Conservation (phyloP, 345 rosid genomes). For the Luvunga scandens region DNA sequence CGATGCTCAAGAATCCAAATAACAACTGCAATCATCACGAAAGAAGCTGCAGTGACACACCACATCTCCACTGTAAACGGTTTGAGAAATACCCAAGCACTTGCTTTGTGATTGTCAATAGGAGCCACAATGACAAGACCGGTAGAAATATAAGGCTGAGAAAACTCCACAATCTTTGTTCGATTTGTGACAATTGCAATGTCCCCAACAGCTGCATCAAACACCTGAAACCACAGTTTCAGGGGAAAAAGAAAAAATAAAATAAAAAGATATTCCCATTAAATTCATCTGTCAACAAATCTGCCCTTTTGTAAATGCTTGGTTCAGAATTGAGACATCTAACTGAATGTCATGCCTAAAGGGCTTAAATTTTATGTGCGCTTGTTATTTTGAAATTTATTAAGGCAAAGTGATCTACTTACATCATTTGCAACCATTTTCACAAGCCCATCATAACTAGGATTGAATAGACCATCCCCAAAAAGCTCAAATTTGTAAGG, state of each 20-base stretch:
- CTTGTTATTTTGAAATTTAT: neutral
- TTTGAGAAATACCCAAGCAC: constrained; percentile 69
- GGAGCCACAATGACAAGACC: constrained; percentile 83
- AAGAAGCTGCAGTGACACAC: constrained; percentile 48
- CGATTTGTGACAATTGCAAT: constrained; percentile 60
- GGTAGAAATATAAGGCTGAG: constrained; percentile 63
- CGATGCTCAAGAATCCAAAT: constrained; percentile 88
- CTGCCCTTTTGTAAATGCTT: neutral
- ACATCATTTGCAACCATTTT: constrained; percentile 56
- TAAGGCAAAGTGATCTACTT: constrained; percentile 31
- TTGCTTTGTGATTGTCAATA: constrained; percentile 22
- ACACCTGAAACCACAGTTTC: constrained; percentile 40
- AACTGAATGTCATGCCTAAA: constrained; percentile 10
- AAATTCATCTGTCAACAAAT: constrained; percentile 11
- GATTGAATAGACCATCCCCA: constrained; percentile 74
- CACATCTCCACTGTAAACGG: constrained; percentile 69
- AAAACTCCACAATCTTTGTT: constrained; percentile 59
- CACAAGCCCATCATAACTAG: constrained; percentile 49
- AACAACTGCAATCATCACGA: constrained; percentile 56
- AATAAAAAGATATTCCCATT: neutral
- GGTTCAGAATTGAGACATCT: neutral
- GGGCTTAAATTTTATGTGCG: neutral
- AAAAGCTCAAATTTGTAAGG: constrained; percentile 61
- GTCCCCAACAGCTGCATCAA: constrained; percentile 73
- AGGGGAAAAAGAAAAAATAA: neutral